These are phyloP conservation scores for Plasmopara muralis DNA, from an alignment of 352 stramenopile genomes.

Conservation along the genomic window DNA sequence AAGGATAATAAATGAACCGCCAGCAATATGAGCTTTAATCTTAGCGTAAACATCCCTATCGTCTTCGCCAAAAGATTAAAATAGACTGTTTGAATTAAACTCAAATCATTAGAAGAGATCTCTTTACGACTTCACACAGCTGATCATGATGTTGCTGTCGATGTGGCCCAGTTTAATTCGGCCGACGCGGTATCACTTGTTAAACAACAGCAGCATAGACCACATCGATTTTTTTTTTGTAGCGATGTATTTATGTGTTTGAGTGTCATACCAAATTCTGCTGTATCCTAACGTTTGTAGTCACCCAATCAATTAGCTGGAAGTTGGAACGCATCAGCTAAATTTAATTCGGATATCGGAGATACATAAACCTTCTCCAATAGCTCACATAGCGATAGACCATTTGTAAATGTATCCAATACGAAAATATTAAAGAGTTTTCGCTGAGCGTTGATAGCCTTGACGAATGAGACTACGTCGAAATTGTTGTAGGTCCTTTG, in stretches of 20 bases:
- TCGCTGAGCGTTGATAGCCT: not conserved
- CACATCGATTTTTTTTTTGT: not conserved
- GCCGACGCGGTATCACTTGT: not conserved
- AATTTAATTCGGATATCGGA: not conserved
- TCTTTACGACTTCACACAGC: not conserved
- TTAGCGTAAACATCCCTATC: not conserved
- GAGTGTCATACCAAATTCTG: not conserved
- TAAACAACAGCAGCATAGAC: not conserved
- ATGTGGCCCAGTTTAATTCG: not conserved
- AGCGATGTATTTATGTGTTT: not conserved
- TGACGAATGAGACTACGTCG: not conserved
- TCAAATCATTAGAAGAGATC: not conserved
- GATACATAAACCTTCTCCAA: not conserved
- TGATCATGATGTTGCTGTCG: not conserved
- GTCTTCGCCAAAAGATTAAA: not conserved
- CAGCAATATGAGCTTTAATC: not conserved
- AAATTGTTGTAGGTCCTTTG: not conserved
- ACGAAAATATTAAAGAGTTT: not conserved
- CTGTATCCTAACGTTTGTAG: not conserved
- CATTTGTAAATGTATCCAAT: not conserved
- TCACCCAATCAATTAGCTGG: not conserved
- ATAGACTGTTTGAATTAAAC: not conserved
- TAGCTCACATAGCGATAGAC: not conserved
- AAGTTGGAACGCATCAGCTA: not conserved
- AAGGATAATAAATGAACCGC: not conserved